A percentile compares a stretch with the other conserved stretches of the same genome.
Evolutionary conservation across 2,329 filamentous ascomycete genomes (phyloP).

Genomic region (Aureobasidium melanogenum): DNA sequence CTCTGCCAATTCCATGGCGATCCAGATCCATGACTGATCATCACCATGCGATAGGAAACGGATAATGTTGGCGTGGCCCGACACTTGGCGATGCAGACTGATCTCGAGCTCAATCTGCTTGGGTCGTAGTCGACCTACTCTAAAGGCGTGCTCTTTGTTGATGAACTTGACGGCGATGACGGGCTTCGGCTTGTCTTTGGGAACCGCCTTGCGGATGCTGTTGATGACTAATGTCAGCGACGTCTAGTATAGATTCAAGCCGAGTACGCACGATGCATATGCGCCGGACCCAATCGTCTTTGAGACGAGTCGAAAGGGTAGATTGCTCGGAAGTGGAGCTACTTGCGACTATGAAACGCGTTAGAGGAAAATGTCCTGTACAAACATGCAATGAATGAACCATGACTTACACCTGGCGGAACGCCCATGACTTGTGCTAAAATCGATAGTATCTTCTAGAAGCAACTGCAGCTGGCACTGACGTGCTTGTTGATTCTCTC

Average conservation of each 20-base stretch:
- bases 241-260: neutral
- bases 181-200: conserved; percentile 57
- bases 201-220: conserved; percentile 89
- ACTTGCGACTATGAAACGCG: conserved; percentile 60
- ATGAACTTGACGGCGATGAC: conserved; percentile 98
- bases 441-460: neutral
- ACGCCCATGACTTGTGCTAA: conserved; percentile 19
- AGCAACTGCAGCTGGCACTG: neutral
- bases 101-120: conserved; percentile 92
- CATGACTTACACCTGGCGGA: conserved; percentile 23
- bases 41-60: conserved; percentile 84
- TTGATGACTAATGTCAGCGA: neutral
- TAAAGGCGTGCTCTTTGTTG: conserved; percentile 89
- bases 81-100: conserved; percentile 72
- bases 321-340: conserved; percentile 71
- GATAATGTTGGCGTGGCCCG: conserved; percentile 76
- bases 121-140: conserved; percentile 75
- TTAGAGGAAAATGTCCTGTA: conserved; percentile 2
- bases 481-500: neutral
- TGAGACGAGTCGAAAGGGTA: conserved; percentile 91
- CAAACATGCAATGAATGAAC: neutral
- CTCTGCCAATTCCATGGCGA: conserved; percentile 94
- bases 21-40: conserved; percentile 85
- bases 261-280: conserved; percentile 73
- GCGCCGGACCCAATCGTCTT: conserved; percentile 94